phyloP scores from a whole-genome alignment of 1,139 yeast species.

The Wickerhamomyces sp. region DNA sequence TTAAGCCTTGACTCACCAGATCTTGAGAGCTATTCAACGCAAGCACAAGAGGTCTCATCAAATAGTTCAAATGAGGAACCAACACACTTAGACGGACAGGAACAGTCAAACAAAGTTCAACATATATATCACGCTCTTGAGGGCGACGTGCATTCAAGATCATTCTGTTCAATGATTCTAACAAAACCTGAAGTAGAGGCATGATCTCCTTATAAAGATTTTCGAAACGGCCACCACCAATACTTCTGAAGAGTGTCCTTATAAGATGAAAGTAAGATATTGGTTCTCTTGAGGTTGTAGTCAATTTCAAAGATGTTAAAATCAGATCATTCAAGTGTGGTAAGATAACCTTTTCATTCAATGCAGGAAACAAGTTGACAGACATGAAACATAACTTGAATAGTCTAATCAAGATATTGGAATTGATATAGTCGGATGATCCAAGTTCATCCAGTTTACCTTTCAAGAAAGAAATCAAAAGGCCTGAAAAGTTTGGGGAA shows the following conservation, averaged over 20 bases:
- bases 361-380: conserved; percentile 82
- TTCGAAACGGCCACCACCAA: conserved; percentile 95
- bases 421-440: conserved; percentile 69
- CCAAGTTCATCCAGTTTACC: conserved; percentile 77
- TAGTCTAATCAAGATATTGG: conserved; percentile 76
- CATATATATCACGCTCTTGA: conserved; percentile 89
- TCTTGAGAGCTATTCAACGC: conserved; percentile 92
- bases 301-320: conserved; percentile 69
- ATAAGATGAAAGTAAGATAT: conserved; percentile 84
- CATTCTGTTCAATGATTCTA: conserved; percentile 82
- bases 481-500: conserved; percentile 89
- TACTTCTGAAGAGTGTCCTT: conserved; percentile 85
- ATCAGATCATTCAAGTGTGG: conserved; percentile 86
- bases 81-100: conserved; percentile 91
- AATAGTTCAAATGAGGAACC: conserved; percentile 84
- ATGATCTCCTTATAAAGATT: conserved; percentile 85
- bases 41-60: conserved; percentile 86
- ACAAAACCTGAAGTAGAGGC: conserved; percentile 81
- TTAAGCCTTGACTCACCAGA: conserved; percentile 85
- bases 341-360: conserved; percentile 79
- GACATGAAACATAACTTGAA: conserved; percentile 95
- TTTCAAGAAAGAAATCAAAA: conserved; percentile 71
- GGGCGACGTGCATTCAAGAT: conserved; percentile 81
- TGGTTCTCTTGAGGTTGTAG: conserved; percentile 91
- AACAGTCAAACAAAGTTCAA: conserved; percentile 89